Conservation (phyloP, 768 basidiomycete genomes). For the Suillus subaureus region DNA sequence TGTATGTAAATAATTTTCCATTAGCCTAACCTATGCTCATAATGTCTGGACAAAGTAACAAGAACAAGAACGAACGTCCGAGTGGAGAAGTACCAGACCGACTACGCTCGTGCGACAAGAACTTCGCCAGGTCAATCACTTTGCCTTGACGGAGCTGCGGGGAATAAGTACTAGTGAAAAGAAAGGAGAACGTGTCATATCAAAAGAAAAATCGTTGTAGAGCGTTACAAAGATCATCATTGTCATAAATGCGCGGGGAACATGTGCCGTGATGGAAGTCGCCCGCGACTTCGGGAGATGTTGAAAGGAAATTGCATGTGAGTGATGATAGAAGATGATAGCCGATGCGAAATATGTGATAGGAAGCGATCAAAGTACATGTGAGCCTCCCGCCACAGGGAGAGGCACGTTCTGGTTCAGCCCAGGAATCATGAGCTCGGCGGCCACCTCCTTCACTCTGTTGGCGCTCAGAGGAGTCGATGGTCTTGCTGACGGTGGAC, state of each 20-base stretch:
- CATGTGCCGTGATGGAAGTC: background rate
- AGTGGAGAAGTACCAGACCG: background rate
- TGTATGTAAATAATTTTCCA: background rate
- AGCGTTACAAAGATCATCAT: background rate
- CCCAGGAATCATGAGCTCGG: slow-evolving; percentile 13
- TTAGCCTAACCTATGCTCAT: background rate
- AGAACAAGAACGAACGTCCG: background rate
- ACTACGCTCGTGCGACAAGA: background rate
- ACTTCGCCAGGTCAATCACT: background rate
- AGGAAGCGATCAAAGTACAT: background rate
- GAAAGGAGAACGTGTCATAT: background rate
- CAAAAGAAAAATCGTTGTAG: background rate
- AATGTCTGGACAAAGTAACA: background rate
- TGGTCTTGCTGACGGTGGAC: slow-evolving; percentile 12
- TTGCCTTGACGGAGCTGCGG: background rate
- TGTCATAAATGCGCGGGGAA: background rate
- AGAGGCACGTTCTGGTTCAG: background rate
- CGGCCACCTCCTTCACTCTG: slow-evolving; percentile 73
- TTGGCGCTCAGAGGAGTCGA: slow-evolving; percentile 50
- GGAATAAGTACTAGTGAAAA: background rate
- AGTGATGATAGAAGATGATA: background rate
- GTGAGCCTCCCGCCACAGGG: background rate
- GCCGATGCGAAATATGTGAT: background rate
- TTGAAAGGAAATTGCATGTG: background rate
- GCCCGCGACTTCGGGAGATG: background rate